Percentiles rank a stretch among this genome's conserved stretches.
These are phyloP conservation scores for Malbranchea zuffiana DNA, from an alignment of 2,329 filamentous ascomycete species.

Conservation along the genomic window DNA sequence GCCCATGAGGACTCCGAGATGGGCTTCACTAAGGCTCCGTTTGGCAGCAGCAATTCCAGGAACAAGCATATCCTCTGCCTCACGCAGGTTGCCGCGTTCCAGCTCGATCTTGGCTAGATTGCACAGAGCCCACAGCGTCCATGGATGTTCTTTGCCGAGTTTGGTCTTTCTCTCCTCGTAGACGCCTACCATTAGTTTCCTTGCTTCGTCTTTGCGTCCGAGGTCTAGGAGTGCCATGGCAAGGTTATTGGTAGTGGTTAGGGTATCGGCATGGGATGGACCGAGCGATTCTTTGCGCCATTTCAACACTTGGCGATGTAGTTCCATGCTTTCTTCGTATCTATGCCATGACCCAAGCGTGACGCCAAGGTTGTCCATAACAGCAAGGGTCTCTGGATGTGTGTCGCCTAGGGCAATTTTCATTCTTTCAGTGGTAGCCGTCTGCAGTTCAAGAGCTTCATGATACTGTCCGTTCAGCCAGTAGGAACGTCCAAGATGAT, in stretches of 20 bases:
- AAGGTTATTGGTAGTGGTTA: slow-evolving; percentile 14
- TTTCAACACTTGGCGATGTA: slow-evolving; percentile 16
- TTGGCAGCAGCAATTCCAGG: slow-evolving; percentile 15
- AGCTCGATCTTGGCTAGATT: slow-evolving; percentile 17
- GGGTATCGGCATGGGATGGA: neutral
- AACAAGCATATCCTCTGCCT: slow-evolving; percentile 10
- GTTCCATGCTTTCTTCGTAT: slow-evolving; percentile 11
- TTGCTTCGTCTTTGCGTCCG: slow-evolving; percentile 8
- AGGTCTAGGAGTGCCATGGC: slow-evolving; percentile 15
- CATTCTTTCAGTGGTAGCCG: slow-evolving; percentile 15
- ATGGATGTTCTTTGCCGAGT: slow-evolving; percentile 28
- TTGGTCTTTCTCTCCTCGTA: slow-evolving; percentile 13
- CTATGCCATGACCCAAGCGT: slow-evolving; percentile 12
- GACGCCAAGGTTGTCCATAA: slow-evolving; percentile 14
- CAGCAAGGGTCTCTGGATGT: slow-evolving; percentile 17
- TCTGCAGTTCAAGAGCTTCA: slow-evolving; percentile 16
- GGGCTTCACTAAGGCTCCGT: slow-evolving; percentile 19
- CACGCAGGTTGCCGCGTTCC: slow-evolving; percentile 13
- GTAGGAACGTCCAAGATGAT: slow-evolving; percentile 21
- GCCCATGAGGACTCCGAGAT: slow-evolving; percentile 19
- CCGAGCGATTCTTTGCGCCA: slow-evolving; percentile 12
- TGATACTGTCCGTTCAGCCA: slow-evolving; percentile 16
- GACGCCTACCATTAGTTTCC: neutral
- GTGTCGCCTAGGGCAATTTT: slow-evolving; percentile 16
- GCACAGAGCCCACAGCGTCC: slow-evolving; percentile 20